Conservation (phyloP, 345 rosid genomes). For the Populus ilicifolia region DNA sequence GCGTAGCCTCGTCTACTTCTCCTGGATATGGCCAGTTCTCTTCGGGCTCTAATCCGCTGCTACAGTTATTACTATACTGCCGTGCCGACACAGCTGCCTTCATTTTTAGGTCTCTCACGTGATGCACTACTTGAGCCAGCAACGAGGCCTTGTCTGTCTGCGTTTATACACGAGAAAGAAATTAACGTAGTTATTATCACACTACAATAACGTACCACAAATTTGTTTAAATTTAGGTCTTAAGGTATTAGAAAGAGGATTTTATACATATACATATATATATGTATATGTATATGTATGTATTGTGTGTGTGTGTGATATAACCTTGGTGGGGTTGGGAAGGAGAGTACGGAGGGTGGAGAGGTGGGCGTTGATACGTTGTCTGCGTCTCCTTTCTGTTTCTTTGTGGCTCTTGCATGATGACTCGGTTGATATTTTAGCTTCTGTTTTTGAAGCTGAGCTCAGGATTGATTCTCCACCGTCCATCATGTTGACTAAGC, state of each 20-base stretch:
- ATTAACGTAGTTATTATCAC: not conserved
- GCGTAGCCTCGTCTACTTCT: constrained; percentile 40
- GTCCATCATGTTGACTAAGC: constrained; percentile 17
- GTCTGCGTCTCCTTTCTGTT: constrained; percentile 57
- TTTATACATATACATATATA: too few species aligned
- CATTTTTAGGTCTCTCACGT: constrained; percentile 48
- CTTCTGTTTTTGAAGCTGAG: constrained; percentile 15
- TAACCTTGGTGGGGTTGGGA: constrained; percentile 43
- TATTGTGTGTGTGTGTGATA: too few species aligned
- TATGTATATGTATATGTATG: too few species aligned
- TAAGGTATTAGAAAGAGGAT: too few species aligned
- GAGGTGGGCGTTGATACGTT: constrained; percentile 59
- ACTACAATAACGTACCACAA: not conserved
- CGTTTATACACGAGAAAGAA: not conserved
- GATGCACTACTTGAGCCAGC: constrained; percentile 77
- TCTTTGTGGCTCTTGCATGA: constrained; percentile 52
- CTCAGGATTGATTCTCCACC: constrained; percentile 23
- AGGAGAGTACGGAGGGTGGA: constrained; percentile 59
- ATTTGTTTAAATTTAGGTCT: not conserved
- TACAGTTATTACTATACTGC: constrained; percentile 6
- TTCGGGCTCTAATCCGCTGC: constrained; percentile 16
- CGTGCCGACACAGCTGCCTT: constrained; percentile 40
- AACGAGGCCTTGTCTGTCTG: constrained; percentile 83
- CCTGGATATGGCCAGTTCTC: constrained; percentile 34
- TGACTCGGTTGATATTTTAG: constrained; percentile 17